These are phyloP conservation scores for Jatropha multifida DNA, from an alignment of 441 rosid species.

Conservation along the genomic window DNA sequence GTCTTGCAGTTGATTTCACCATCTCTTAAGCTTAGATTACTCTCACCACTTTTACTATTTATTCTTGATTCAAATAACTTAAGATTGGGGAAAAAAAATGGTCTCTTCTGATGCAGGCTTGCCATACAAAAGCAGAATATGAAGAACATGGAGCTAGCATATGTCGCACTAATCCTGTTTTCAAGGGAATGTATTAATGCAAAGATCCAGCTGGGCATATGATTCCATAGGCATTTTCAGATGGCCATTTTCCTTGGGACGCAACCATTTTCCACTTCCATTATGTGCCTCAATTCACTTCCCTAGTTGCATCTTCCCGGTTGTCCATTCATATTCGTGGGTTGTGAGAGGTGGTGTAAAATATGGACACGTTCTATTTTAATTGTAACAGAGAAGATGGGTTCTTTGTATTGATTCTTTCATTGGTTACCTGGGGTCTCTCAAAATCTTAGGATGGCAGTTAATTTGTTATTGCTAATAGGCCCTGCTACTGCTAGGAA, in stretches of 20 bases:
- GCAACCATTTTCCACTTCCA: slow-evolving; percentile 24
- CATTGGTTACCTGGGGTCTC: slow-evolving; percentile 31
- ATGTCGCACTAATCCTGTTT: slow-evolving; percentile 96
- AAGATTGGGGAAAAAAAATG: not conserved
- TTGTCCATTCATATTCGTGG: slow-evolving; percentile 12
- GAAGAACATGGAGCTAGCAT: slow-evolving; percentile 98
- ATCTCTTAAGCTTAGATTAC: not conserved
- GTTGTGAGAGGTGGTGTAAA: slow-evolving; percentile 32
- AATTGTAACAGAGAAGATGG: slow-evolving; percentile 16
- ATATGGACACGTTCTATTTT: slow-evolving; percentile 19
- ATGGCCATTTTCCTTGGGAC: slow-evolving; percentile 16
- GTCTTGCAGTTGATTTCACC: slow-evolving; percentile 6
- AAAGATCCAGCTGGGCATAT: slow-evolving; percentile 22
- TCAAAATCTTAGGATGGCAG: slow-evolving; percentile 29
- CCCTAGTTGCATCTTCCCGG: slow-evolving; percentile 8
- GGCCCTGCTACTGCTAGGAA: slow-evolving; percentile 24
- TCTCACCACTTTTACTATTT: not conserved
- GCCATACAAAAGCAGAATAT: slow-evolving; percentile 96
- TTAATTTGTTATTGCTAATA: slow-evolving; percentile 21
- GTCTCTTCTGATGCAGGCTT: slow-evolving; percentile 53
- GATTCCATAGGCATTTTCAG: slow-evolving; percentile 18
- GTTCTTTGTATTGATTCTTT: slow-evolving; percentile 47
- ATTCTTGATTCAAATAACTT: not conserved
- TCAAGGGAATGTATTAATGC: slow-evolving; percentile 93
- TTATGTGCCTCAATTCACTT: slow-evolving; percentile 22